Percentiles rank a stretch among this genome's conserved stretches.
phyloP scores from a whole-genome alignment of 306 rosid genomes.

The Alnus rubra region DNA sequence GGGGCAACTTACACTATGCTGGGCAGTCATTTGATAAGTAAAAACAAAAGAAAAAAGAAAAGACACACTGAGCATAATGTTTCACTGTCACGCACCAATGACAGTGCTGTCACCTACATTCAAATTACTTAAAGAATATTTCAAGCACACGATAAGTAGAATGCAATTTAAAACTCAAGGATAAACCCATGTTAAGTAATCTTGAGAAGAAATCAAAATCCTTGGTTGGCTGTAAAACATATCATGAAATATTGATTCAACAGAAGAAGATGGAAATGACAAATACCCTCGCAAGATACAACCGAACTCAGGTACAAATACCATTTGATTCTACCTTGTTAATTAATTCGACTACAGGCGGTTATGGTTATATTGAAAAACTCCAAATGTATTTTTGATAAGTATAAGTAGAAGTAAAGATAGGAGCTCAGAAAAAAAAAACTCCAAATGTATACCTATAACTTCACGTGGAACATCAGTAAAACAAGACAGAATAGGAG shows the following conservation, averaged over 20 bases:
- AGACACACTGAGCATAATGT: background rate
- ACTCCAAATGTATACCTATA: background rate
- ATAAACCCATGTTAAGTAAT: too few species aligned
- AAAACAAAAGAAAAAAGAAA: background rate
- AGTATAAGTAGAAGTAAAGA: too few species aligned
- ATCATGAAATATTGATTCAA: background rate
- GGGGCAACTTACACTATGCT: background rate
- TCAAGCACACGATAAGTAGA: too few species aligned
- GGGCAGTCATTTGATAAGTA: background rate
- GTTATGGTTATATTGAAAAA: background rate
- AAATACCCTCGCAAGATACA: background rate
- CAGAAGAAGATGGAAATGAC: background rate
- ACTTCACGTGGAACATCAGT: background rate
- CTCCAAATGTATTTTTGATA: background rate
- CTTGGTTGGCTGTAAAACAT: too few species aligned
- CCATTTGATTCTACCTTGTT: background rate
- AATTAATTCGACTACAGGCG: background rate
- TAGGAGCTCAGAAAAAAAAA: too few species aligned
- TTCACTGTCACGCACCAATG: background rate
- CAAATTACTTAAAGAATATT: background rate
- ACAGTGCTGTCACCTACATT: background rate
- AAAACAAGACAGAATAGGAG: background rate
- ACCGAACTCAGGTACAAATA: background rate
- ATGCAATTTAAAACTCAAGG: background rate
- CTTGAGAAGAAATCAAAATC: too few species aligned